A percentile compares a stretch with the other conserved stretches of the same genome.
phyloP scores from a whole-genome alignment of 2,329 filamentous ascomycete species.

The Sporothrix globosa region DNA sequence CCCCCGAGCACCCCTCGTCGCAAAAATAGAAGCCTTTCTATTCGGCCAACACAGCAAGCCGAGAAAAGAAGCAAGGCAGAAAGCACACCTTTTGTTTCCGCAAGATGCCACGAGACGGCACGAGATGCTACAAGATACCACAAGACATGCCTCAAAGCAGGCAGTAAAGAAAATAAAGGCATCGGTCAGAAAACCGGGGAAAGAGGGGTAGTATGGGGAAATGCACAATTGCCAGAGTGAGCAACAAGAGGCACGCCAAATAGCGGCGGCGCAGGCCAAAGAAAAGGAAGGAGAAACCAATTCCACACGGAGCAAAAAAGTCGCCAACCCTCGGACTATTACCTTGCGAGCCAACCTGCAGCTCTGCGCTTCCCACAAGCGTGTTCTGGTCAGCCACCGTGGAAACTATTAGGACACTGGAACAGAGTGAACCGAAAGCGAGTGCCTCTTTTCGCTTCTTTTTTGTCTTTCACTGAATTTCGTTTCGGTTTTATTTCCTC shows the following conservation, averaged over 20 bases:
- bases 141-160: neutral
- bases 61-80: neutral
- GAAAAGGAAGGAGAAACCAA: slow-evolving; percentile 25
- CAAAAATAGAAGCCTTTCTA: neutral
- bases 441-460: slow-evolving; percentile 38
- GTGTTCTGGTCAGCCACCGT: neutral
- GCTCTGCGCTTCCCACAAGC: neutral
- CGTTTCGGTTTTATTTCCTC: neutral
- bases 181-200: slow-evolving; percentile 28
- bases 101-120: neutral
- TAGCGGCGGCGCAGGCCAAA: slow-evolving; percentile 11
- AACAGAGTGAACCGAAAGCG: slow-evolving; percentile 7
- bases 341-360: slow-evolving; percentile 36
- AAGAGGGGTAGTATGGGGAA: slow-evolving; percentile 28
- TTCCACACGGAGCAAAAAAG: slow-evolving; percentile 13
- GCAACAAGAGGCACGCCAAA: slow-evolving; percentile 14
- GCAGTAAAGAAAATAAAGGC: slow-evolving; percentile 12
- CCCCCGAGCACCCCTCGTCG: no score
- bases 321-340: slow-evolving; percentile 38
- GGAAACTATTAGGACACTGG: slow-evolving; percentile 14
- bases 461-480: slow-evolving; percentile 4
- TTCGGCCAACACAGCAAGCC: slow-evolving; percentile 6
- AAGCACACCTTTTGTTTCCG: neutral
- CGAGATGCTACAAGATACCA: neutral
- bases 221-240: slow-evolving; percentile 6